Evolutionary conservation across 768 basidiomycete species (phyloP).

Genomic region (Tephrocybe sp.): DNA sequence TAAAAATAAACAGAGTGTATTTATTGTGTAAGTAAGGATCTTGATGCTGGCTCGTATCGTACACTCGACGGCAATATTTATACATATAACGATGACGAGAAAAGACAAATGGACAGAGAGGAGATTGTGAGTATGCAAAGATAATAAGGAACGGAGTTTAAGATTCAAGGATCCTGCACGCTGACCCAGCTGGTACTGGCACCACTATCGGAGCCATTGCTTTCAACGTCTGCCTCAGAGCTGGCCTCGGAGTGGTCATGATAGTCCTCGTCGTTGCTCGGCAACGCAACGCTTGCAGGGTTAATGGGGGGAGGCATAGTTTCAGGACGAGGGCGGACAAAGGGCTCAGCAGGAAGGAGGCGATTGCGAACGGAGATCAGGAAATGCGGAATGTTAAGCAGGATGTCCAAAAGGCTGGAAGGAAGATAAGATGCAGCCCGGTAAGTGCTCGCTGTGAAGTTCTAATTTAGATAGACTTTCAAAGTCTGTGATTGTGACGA

Average conservation of each 20-base stretch:
- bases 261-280: conserved; percentile 8
- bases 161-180: conserved; percentile 29
- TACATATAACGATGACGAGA: background rate
- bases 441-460: conserved; percentile 63
- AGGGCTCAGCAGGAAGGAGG: conserved; percentile 53
- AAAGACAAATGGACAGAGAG: background rate
- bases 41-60: conserved; percentile 9
- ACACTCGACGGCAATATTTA: conserved; percentile 6
- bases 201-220: conserved; percentile 47
- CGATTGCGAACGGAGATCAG: conserved; percentile 63
- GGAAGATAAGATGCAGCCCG: conserved; percentile 71
- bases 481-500: background rate
- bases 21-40: background rate
- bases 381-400: conserved; percentile 67
- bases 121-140: conserved; percentile 1
- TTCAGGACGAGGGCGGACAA: conserved; percentile 20
- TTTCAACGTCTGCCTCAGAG: conserved; percentile 72
- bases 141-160: background rate
- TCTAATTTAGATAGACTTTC: conserved; percentile 10
- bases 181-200: conserved; percentile 76
- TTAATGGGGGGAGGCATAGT: conserved; percentile 28
- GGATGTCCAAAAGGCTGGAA: conserved; percentile 55
- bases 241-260: conserved; percentile 38
- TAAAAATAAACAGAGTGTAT: background rate
- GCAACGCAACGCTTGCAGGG: conserved; percentile 18